A percentile compares a stretch with the other conserved stretches of the same genome.
These are phyloP conservation scores for Chalara sp. DNA, from an alignment of 2,329 filamentous ascomycete genomes.

Conservation along the genomic window DNA sequence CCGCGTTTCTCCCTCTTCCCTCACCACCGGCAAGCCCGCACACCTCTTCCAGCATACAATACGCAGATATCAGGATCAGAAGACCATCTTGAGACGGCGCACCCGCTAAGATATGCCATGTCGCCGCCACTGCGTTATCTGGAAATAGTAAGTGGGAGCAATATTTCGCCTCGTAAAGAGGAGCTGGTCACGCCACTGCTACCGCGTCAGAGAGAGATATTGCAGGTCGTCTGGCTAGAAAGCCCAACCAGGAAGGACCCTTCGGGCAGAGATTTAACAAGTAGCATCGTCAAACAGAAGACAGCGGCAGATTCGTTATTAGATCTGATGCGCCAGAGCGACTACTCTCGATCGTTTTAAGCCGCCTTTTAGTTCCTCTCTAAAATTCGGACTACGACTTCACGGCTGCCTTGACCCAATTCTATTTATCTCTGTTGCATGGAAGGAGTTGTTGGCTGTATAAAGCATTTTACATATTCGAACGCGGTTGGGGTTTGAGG, in stretches of 20 bases:
- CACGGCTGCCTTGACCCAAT: no score
- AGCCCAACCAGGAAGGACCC: slow-evolving; percentile 1
- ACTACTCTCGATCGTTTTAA: neutral
- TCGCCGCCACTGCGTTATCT: neutral
- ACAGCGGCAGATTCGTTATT: slow-evolving; percentile 45
- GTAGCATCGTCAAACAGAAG: slow-evolving; percentile 39
- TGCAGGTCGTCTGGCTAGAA: slow-evolving; percentile 1
- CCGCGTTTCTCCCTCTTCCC: slow-evolving; percentile 5
- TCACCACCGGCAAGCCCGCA: slow-evolving; percentile 10
- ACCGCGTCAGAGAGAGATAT: slow-evolving; percentile 8
- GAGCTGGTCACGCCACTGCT: slow-evolving; percentile 9
- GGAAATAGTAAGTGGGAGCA: neutral
- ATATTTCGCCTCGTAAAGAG: neutral
- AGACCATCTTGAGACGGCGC: neutral
- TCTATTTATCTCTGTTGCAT: no score
- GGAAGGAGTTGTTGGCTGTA: no score
- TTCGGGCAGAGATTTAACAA: slow-evolving; percentile 30
- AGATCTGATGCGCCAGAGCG: slow-evolving; percentile 20
- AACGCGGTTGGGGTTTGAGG: no score
- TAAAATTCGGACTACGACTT: no score
- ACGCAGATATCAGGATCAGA: neutral
- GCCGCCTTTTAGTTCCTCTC: neutral
- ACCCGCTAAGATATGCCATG: neutral
- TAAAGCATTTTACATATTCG: no score
- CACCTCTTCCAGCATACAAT: neutral